phyloP scores from a whole-genome alignment of 2,329 filamentous ascomycete species.

The Aspergillus sp. region DNA sequence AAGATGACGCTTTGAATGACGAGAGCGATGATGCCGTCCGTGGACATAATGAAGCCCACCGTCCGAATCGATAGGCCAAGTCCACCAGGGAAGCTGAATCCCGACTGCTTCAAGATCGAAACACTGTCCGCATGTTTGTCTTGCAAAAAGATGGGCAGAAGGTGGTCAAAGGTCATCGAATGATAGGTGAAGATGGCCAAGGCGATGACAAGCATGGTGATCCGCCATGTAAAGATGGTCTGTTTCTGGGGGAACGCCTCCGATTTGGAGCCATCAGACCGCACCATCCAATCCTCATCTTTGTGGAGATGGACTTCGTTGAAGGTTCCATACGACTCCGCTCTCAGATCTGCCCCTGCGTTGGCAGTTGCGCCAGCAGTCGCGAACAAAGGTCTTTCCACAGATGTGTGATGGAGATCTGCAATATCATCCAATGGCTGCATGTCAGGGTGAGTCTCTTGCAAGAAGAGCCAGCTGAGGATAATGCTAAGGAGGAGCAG shows the following conservation, averaged over 20 bases:
- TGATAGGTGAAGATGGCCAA: constrained; percentile 91
- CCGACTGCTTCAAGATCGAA: constrained; percentile 30
- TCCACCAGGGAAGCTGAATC: constrained; percentile 61
- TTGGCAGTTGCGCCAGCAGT: constrained; percentile 72
- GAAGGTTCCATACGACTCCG: constrained; percentile 79
- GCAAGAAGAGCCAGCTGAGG: constrained; percentile 74
- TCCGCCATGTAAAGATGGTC: constrained; percentile 59
- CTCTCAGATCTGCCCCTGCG: constrained; percentile 68
- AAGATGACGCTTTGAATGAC: constrained; percentile 71
- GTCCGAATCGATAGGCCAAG: constrained; percentile 64
- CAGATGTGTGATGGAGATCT: constrained; percentile 43
- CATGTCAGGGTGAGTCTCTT: constrained; percentile 87
- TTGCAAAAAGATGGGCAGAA: constrained; percentile 90
- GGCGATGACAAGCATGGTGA: constrained; percentile 75
- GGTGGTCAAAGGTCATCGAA: constrained; percentile 90
- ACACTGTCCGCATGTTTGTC: constrained; percentile 51
- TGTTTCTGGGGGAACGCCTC: constrained; percentile 38
- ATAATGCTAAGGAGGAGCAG: constrained; percentile 77
- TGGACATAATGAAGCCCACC: constrained; percentile 65
- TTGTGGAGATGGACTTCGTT: constrained; percentile 54
- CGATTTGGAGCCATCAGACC: constrained; percentile 44
- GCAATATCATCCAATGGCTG: constrained; percentile 50
- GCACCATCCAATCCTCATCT: constrained; percentile 52
- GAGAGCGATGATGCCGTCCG: constrained; percentile 70
- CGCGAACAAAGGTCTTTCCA: constrained; percentile 71